These are phyloP conservation scores for Emmonsia crescens DNA, from an alignment of 2,329 filamentous ascomycete genomes.

Conservation along the genomic window DNA sequence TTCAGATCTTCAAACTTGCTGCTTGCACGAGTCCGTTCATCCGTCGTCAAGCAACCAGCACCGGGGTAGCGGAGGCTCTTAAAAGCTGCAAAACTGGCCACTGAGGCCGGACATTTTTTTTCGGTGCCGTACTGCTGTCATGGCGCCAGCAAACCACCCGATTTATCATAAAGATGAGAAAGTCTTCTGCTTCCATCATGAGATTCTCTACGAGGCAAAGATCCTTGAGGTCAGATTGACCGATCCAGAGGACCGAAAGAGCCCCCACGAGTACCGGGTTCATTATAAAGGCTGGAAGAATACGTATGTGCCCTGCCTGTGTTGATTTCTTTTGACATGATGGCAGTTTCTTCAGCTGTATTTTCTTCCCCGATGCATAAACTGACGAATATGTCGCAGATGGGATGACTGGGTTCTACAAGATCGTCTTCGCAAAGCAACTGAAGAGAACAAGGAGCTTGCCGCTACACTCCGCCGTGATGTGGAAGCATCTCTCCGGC, in stretches of 20 bases:
- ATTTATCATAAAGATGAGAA: conserved; percentile 70
- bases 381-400: conserved; percentile 29
- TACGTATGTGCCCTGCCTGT: conserved; percentile 45
- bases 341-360: background rate
- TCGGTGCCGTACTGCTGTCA: conserved; percentile 23
- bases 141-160: conserved; percentile 46
- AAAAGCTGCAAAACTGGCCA: background rate
- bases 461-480: conserved; percentile 44
- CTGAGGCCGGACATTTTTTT: background rate
- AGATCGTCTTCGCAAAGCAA: conserved; percentile 88
- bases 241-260: conserved; percentile 55
- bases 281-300: conserved; percentile 99
- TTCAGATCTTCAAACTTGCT: background rate
- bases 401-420: conserved; percentile 98
- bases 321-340: conserved; percentile 3
- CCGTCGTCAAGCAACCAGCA: background rate
- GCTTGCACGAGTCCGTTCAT: too few relatives aligned
- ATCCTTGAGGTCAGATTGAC: conserved; percentile 65
- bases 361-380: background rate
- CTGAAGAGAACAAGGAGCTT: conserved; percentile 86
- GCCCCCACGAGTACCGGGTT: conserved; percentile 75
- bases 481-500: conserved; percentile 27
- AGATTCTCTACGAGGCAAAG: conserved; percentile 95
- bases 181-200: conserved; percentile 92
- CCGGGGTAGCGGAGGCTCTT: background rate